A percentile compares a stretch with the other conserved stretches of the same genome.
Evolutionary conservation across 1,284 basidiomycete species (phyloP).

Genomic region (Puccinia horiana): DNA sequence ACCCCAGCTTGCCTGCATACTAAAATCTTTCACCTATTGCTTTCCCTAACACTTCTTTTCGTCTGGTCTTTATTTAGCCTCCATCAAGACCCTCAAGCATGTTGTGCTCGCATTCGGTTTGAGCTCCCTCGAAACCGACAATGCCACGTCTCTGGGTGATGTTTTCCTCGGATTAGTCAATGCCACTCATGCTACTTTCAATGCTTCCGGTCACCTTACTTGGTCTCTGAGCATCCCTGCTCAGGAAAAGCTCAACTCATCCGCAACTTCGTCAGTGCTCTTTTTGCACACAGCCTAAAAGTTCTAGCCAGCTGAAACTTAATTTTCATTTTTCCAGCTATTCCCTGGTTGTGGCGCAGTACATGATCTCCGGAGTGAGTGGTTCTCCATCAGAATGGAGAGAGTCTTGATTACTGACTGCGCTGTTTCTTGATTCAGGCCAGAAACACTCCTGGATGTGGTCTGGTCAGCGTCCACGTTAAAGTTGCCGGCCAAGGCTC

Average conservation of each 20-base stretch:
- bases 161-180: conserved; percentile 22
- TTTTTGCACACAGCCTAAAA: background rate
- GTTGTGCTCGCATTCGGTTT: conserved; percentile 10
- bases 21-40: background rate
- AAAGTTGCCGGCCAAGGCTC: background rate
- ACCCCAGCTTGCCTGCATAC: background rate
- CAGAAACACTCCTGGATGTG: background rate
- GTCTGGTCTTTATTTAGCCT: background rate
- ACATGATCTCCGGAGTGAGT: conserved; percentile 28
- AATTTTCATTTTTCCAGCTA: background rate
- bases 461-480: conserved; percentile 16
- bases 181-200: conserved; percentile 5
- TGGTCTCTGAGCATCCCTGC: conserved; percentile 11
- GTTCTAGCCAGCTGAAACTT: background rate
- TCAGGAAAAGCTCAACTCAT: background rate
- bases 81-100: background rate
- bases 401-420: background rate
- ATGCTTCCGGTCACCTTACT: background rate
- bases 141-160: background rate
- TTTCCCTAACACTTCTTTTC: background rate
- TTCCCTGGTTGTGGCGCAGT: background rate
- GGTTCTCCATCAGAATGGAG: background rate
- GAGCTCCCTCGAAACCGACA: background rate
- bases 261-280: background rate
- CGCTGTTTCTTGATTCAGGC: background rate